Evolutionary conservation across 345 rosid genomes (phyloP), one percentile per base, ranked within the genome.

Genomic region (Melastoma malabathricum): DNA sequence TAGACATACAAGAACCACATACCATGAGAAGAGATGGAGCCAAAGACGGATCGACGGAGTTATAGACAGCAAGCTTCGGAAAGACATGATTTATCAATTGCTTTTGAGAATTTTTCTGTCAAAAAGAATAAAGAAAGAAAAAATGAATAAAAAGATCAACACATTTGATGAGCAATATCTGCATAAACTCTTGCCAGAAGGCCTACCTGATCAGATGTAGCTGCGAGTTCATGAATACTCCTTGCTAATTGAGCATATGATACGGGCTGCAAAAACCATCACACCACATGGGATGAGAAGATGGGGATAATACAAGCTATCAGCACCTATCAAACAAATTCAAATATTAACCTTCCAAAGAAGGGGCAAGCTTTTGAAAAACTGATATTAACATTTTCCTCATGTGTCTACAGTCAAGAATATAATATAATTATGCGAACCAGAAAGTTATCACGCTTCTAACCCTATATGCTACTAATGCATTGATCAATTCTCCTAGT

Each of bases 1-100:
- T 10, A 38, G 47, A 27, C 6, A 2, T 51, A 43, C 64, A 60
- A 20, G 7, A 51, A 46, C 34, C 49, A 38, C 75, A 65, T 78
- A 86, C 98, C 98, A 92, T 92, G 55, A 92, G 97, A 64, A 92
- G 98, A 58, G 98, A 92, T 22, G 98, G 98, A 12, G 98, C 98
- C 68, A 92, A 64, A 19, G 98, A 92, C 47, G 98, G 98, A 53
- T 92, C 98, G 62, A 92, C 97, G 16, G 98, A 92, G 66, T 92
- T 92, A 75, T 92, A 92, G 18, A 92, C 98, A 7, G 97, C 97
- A 20, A 92, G 90, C 68, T 92, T 92, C 31, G 98, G 98, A 66
- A 92, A 92, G 52, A 92, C 97, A 41, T 84, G 88, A 61, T 84
- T 75, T 63, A 87, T 80, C 55, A 92, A 68, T 59, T 92, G 98